Percentiles rank a stretch among this genome's conserved stretches.
phyloP scores from a whole-genome alignment of 75 land plant genomes.

The Isoetes taiwanensis region DNA sequence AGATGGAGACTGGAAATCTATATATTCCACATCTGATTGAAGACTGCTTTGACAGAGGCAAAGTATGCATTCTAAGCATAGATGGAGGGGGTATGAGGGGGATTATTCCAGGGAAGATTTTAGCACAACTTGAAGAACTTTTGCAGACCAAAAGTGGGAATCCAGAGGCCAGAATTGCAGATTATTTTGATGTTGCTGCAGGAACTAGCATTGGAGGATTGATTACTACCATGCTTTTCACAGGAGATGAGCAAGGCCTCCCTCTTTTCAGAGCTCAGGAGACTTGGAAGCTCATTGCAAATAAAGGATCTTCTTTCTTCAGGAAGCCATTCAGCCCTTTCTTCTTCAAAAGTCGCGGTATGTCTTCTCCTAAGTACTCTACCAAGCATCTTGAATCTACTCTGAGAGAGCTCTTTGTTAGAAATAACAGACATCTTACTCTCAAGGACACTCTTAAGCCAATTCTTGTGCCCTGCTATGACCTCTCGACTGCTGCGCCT shows the following conservation, averaged over 20 bases:
- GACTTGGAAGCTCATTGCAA: slow-evolving; percentile 26
- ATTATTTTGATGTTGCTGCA: slow-evolving; percentile 70
- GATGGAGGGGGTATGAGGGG: slow-evolving; percentile 69
- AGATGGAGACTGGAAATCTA: no score
- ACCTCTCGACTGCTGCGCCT: slow-evolving; percentile 57
- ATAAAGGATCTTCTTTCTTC: slow-evolving; percentile 31
- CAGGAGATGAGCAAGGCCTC: slow-evolving; percentile 30
- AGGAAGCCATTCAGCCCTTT: slow-evolving; percentile 9
- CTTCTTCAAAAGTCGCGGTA: slow-evolving; percentile 23
- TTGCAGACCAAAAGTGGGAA: slow-evolving; percentile 41
- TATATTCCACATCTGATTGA: background rate
- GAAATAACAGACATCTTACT: slow-evolving; percentile 42
- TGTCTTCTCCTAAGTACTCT: slow-evolving; percentile 30
- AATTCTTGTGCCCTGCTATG: slow-evolving; percentile 78
- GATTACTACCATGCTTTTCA: slow-evolving; percentile 48
- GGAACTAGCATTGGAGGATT: slow-evolving; percentile 82
- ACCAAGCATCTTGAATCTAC: slow-evolving; percentile 32
- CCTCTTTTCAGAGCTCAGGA: slow-evolving; percentile 44
- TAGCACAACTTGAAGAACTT: slow-evolving; percentile 46
- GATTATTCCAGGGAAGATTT: slow-evolving; percentile 45
- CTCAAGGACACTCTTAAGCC: slow-evolving; percentile 73
- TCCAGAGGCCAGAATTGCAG: slow-evolving; percentile 47
- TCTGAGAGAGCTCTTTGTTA: slow-evolving; percentile 32
- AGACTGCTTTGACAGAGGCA: slow-evolving; percentile 24
- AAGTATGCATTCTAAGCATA: slow-evolving; percentile 68